Base-by-base conservation (phyloP, 1,284 basidiomycete genomes). In the Melampsora larici-populina region DNA sequence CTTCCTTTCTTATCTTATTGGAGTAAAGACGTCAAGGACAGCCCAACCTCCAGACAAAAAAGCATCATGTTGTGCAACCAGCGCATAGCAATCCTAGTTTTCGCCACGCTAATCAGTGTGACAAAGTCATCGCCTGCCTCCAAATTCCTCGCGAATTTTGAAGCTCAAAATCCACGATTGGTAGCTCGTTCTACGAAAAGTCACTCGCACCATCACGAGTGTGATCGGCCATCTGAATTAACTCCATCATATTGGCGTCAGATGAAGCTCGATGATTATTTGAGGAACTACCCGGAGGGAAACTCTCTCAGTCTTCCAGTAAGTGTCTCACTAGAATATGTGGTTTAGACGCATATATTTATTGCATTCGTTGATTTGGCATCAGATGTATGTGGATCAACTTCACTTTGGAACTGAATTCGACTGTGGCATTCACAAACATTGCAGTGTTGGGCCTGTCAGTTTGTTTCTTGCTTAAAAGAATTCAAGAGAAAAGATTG, bases 211-310 rank as follows among this genome's bases (percentile, higher is more conserved):
- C 29, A n/a, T 31, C 1, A 13, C 26, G 33, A 65, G 26, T 36
- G 21, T 65, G 9, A 31, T 29, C 63, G 21, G 31, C 26, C 26
- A 33, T 21, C 26, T 31, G 6, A 65, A 31, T 46, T 67, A 24
- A 77, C 75, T 40, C 51, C 75, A 18, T 21, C 63, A 2, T 29
- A 77, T 18, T 78, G 76, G 76, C 60, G 70, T 55, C 46, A 78
- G 18, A 70, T 55, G 68, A 24, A 66, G 17, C 63, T 71, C 31
- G 76, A 78, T 24, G 33, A 66, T 8, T 78, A 78, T 33, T 55
- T 78, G 26, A 26, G 24, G 18, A 78, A 62, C 64, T 78, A 78
- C 40, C 68, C 76, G n/a, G 65, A 78, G 17, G 76, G 76, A 51
- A 60, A 71, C 33, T 29, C 18, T 46, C 68, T 78, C 31, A 78